Percentiles rank a stretch among this genome's conserved stretches.
phyloP scores from a whole-genome alignment of 2,329 filamentous ascomycete genomes.

The Fusarium foetens region DNA sequence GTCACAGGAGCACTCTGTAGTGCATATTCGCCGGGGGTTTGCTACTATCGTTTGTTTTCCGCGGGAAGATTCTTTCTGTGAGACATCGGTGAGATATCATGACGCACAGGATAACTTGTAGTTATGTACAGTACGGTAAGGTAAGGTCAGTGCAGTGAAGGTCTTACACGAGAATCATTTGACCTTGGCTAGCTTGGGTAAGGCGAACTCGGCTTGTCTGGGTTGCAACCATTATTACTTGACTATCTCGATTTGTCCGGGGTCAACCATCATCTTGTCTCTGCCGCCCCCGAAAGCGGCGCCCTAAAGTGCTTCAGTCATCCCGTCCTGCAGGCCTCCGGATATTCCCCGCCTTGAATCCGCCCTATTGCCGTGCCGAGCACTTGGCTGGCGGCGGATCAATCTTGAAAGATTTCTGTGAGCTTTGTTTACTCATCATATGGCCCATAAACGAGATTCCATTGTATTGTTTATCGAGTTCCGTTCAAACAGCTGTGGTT shows the following conservation, averaged over 20 bases:
- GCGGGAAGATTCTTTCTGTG: background rate
- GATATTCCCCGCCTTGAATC: slow-evolving; percentile 5
- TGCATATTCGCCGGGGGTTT: background rate
- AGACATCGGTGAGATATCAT: slow-evolving; percentile 18
- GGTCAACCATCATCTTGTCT: background rate
- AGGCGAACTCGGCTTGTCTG: background rate
- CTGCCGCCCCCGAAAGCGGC: slow-evolving; percentile 31
- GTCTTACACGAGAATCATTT: background rate
- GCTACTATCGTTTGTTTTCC: background rate
- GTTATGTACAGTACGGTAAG: background rate
- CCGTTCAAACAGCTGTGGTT: background rate
- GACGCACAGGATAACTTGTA: slow-evolving; percentile 4
- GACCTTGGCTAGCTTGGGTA: background rate
- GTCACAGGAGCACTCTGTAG: slow-evolving; percentile 26
- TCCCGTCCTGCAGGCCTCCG: slow-evolving; percentile 8
- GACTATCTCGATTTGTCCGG: slow-evolving; percentile 2
- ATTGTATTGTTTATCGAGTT: too few relatives aligned
- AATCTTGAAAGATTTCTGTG: background rate
- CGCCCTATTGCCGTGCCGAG: slow-evolving; percentile 29
- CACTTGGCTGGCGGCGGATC: slow-evolving; percentile 2
- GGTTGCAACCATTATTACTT: slow-evolving; percentile 19
- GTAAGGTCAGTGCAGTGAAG: background rate
- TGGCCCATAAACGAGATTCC: background rate
- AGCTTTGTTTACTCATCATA: background rate
- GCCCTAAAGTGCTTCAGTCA: background rate